A percentile compares a stretch with the other conserved stretches of the same genome.
These are phyloP conservation scores for Onygenales sp. DNA, from an alignment of 2,329 filamentous ascomycete species.

Conservation along the genomic window DNA sequence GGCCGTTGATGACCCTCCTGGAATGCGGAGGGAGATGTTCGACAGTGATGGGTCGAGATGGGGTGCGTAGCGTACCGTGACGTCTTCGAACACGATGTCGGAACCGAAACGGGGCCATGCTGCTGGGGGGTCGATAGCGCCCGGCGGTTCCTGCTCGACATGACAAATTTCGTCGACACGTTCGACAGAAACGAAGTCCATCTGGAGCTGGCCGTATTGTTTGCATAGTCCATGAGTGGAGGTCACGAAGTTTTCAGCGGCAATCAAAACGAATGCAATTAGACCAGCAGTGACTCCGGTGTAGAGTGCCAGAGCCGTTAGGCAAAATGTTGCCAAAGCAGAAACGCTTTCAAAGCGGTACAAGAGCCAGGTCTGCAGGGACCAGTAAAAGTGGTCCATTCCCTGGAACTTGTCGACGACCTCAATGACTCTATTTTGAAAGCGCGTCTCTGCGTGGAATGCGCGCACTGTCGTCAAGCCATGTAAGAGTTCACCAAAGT, in stretches of 20 bases:
- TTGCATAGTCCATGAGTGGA: conserved; percentile 67
- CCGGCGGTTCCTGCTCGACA: conserved; percentile 64
- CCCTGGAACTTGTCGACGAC: conserved; percentile 85
- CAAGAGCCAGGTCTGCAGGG: conserved; percentile 73
- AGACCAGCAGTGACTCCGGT: conserved; percentile 67
- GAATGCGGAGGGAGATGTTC: conserved; percentile 62
- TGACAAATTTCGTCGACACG: conserved; percentile 72
- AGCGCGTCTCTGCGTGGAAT: conserved; percentile 67
- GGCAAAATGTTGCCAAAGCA: conserved; percentile 60
- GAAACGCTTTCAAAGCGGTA: conserved; percentile 68
- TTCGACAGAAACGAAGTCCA: conserved; percentile 87
- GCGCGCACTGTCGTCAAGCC: conserved; percentile 80
- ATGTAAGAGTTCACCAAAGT: conserved; percentile 80
- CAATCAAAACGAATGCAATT: conserved; percentile 73
- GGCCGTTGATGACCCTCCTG: conserved; percentile 67
- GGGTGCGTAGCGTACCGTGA: conserved; percentile 70
- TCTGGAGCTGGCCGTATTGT: conserved; percentile 74
- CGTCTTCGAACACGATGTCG: conserved; percentile 65
- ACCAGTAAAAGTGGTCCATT: conserved; percentile 96
- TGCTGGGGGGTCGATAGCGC: conserved; percentile 58
- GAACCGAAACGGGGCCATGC: conserved; percentile 66
- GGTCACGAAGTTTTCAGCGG: conserved; percentile 54
- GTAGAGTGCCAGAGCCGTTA: conserved; percentile 66
- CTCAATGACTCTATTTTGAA: conserved; percentile 67
- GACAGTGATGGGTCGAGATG: conserved; percentile 64